These are phyloP conservation scores for Globisporangium megalacanthum DNA, from an alignment of 352 stramenopile species.

Conservation along the genomic window DNA sequence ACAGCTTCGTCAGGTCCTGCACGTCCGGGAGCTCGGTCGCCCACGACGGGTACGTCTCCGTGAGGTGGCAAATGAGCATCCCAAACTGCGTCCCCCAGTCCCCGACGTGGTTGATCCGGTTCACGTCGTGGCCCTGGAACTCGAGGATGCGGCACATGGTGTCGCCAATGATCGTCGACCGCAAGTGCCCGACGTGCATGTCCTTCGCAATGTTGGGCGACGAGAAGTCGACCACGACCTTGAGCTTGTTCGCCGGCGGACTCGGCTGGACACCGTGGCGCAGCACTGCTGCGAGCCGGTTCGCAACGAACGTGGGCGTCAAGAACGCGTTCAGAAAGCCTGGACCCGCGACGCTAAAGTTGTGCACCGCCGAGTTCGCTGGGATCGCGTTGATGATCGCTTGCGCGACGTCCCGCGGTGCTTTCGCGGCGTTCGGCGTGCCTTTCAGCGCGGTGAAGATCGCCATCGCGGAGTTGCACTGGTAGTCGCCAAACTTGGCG, in stretches of 20 bases:
- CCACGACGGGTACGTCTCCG: slow-evolving; percentile 95
- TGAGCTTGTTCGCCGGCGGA: slow-evolving; percentile 71
- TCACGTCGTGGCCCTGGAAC: slow-evolving; percentile 80
- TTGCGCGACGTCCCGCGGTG: slow-evolving; percentile 84
- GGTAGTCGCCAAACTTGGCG: slow-evolving; percentile 93
- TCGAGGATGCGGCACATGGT: slow-evolving; percentile 84
- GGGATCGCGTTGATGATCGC: slow-evolving; percentile 88
- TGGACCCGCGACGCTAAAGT: slow-evolving; percentile 86
- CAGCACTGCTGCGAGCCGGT: slow-evolving; percentile 66
- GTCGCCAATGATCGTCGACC: slow-evolving; percentile 90
- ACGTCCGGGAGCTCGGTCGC: slow-evolving; percentile 93
- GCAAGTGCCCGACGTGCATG: slow-evolving; percentile 86
- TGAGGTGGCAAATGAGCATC: slow-evolving; percentile 99
- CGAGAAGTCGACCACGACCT: slow-evolving; percentile 79
- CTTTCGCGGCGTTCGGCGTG: slow-evolving; percentile 57
- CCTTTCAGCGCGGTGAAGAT: slow-evolving; percentile 96
- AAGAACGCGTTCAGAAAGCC: slow-evolving; percentile 99
- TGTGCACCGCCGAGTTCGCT: slow-evolving; percentile 84
- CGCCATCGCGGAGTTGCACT: slow-evolving; percentile 98
- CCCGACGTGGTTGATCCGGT: slow-evolving; percentile 81
- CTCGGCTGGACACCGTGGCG: slow-evolving; percentile 63
- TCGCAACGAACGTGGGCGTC: slow-evolving; percentile 73
- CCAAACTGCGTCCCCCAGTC: slow-evolving; percentile 96
- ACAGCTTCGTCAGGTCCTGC: slow-evolving; percentile 92
- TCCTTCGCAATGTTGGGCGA: slow-evolving; percentile 88